Evolutionary conservation across 2,329 filamentous ascomycete species (phyloP).

Genomic region (Colletotrichum zoysiae): DNA sequence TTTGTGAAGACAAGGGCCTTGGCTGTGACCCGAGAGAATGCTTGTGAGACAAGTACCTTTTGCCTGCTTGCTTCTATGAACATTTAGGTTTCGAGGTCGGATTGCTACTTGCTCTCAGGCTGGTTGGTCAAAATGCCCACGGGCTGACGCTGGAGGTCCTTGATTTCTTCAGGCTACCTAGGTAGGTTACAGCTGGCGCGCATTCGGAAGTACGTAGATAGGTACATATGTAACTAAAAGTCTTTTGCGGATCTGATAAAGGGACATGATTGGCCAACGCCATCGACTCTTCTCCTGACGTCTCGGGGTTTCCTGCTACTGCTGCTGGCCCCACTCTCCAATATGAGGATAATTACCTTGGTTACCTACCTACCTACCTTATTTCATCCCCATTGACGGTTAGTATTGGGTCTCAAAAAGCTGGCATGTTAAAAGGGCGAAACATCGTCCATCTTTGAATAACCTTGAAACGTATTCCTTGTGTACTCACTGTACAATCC

Average conservation of each 20-base stretch:
- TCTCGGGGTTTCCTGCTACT: conserved; percentile 25
- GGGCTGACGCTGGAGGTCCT: neutral
- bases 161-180: neutral
- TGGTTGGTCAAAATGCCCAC: neutral
- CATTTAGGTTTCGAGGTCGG: neutral
- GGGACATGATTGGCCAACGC: conserved; percentile 1
- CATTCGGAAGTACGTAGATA: neutral
- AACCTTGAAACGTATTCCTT: neutral
- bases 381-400: neutral
- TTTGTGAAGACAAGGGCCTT: neutral
- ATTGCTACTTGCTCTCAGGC: neutral
- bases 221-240: neutral
- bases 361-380: neutral
- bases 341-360: conserved; percentile 7
- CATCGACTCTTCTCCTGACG: conserved; percentile 27
- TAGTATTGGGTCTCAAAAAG: neutral
- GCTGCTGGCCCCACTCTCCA: conserved; percentile 15
- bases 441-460: neutral
- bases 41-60: neutral
- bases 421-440: neutral
- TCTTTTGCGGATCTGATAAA: neutral
- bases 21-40: neutral
- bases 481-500: too few relatives aligned
- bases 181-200: neutral
- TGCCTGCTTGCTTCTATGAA: neutral